Percentiles rank a stretch among this genome's conserved stretches.
phyloP scores from a whole-genome alignment of 2,329 filamentous ascomycete species.

The Nakataea oryzae region DNA sequence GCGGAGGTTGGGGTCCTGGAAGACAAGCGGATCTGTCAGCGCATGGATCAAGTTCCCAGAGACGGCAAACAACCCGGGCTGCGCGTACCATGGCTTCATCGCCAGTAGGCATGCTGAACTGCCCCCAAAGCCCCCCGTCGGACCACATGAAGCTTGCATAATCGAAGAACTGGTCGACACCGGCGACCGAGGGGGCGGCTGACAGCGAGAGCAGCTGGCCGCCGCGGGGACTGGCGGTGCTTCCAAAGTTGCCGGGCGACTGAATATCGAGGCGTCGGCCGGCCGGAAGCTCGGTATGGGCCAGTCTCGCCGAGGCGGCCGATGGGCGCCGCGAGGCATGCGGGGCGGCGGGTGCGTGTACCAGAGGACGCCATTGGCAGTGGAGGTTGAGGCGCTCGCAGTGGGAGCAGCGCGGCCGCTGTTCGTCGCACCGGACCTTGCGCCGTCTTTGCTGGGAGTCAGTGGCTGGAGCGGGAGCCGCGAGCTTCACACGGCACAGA shows the following conservation, averaged over 20 bases:
- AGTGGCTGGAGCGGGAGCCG: background rate
- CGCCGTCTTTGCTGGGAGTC: constrained; percentile 25
- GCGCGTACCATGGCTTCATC: background rate
- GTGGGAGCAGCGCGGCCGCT: constrained; percentile 39
- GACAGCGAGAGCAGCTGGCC: background rate
- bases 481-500: background rate
- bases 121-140: constrained; percentile 22
- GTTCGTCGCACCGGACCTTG: constrained; percentile 45
- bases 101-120: constrained; percentile 11
- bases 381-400: constrained; percentile 42
- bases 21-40: background rate
- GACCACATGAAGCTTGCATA: constrained; percentile 40
- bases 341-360: background rate
- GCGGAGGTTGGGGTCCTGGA: background rate
- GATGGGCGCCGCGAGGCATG: background rate
- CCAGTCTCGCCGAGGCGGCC: too few species aligned
- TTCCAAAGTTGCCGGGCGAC: background rate
- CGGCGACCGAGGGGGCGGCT: background rate
- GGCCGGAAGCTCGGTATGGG: background rate
- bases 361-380: constrained; percentile 33
- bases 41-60: background rate
- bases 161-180: constrained; percentile 32
- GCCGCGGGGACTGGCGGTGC: background rate
- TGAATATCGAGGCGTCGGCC: background rate
- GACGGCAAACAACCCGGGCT: too few species aligned